Evolutionary conservation across 345 rosid genomes (phyloP).

Genomic region (Clausena lansium): DNA sequence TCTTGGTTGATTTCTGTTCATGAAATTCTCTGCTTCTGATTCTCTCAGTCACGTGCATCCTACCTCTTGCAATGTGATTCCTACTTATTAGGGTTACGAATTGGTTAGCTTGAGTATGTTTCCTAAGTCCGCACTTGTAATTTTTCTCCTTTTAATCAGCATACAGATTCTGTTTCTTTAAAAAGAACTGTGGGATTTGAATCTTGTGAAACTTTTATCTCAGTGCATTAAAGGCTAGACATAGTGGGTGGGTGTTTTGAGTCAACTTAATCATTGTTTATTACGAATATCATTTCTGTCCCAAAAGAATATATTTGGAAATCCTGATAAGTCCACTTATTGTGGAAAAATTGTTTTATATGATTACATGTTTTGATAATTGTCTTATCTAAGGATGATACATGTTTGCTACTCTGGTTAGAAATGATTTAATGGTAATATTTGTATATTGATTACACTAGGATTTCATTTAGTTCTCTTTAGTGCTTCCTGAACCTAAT

Average conservation of each 20-base stretch:
- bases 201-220: neutral
- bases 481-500: neutral
- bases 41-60: neutral
- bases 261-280: neutral
- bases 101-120: neutral
- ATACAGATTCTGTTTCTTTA: neutral
- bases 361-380: too few species aligned
- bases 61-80: neutral
- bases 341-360: neutral
- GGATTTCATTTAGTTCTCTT: too few species aligned
- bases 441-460: neutral
- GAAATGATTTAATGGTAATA: neutral
- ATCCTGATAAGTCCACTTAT: neutral
- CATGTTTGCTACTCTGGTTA: neutral
- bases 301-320: neutral
- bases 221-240: neutral
- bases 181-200: conserved; percentile 4
- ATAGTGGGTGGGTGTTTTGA: neutral
- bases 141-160: too few species aligned
- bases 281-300: neutral
- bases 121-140: neutral
- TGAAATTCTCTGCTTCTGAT: neutral
- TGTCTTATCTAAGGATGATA: neutral
- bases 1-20: neutral
- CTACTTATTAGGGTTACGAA: neutral